These are phyloP conservation scores for Cytospora paraplurivora DNA, from an alignment of 2,329 filamentous ascomycete species.

Conservation along the genomic window DNA sequence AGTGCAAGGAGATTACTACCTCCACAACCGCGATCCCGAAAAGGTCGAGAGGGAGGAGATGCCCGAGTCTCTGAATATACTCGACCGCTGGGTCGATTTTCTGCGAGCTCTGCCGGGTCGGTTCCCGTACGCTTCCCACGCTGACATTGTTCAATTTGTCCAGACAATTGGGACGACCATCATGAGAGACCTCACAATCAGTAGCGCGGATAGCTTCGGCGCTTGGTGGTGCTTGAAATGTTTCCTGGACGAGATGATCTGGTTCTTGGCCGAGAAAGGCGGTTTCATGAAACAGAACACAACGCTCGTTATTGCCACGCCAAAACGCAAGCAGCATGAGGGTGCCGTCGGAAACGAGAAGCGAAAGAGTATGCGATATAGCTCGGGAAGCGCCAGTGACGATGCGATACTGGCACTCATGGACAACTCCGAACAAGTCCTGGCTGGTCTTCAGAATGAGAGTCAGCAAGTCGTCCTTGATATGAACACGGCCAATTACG, in stretches of 20 bases:
- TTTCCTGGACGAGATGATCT: slow-evolving; percentile 92
- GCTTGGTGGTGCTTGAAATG: slow-evolving; percentile 95
- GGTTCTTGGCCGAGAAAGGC: slow-evolving; percentile 86
- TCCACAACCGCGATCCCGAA: slow-evolving; percentile 49
- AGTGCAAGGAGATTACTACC: slow-evolving; percentile 59
- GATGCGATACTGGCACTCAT: slow-evolving; percentile 49
- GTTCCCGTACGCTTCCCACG: slow-evolving; percentile 73
- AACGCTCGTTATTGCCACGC: slow-evolving; percentile 38
- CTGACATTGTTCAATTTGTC: slow-evolving; percentile 75
- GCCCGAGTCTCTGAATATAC: slow-evolving; percentile 61
- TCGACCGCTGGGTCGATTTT: slow-evolving; percentile 79
- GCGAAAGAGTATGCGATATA: slow-evolving; percentile 41
- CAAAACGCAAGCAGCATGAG: slow-evolving; percentile 21
- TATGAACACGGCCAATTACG: slow-evolving; percentile 53
- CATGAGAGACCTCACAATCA: slow-evolving; percentile 78
- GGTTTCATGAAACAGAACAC: slow-evolving; percentile 74
- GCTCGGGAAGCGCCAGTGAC: slow-evolving; percentile 45
- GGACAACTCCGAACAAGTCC: slow-evolving; percentile 51
- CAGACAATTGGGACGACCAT: slow-evolving; percentile 75
- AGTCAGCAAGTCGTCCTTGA: slow-evolving; percentile 50
- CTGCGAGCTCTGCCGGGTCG: slow-evolving; percentile 67
- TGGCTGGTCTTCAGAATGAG: slow-evolving; percentile 46
- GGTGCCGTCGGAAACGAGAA: slow-evolving; percentile 9
- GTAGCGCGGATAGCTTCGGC: slow-evolving; percentile 78
- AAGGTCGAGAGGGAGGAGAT: slow-evolving; percentile 42